A percentile compares a stretch with the other conserved stretches of the same genome.
Evolutionary conservation across 371 early-diverging fungal genomes (phyloP).

Genomic region (Rhizoclosmatium hyalinum): DNA sequence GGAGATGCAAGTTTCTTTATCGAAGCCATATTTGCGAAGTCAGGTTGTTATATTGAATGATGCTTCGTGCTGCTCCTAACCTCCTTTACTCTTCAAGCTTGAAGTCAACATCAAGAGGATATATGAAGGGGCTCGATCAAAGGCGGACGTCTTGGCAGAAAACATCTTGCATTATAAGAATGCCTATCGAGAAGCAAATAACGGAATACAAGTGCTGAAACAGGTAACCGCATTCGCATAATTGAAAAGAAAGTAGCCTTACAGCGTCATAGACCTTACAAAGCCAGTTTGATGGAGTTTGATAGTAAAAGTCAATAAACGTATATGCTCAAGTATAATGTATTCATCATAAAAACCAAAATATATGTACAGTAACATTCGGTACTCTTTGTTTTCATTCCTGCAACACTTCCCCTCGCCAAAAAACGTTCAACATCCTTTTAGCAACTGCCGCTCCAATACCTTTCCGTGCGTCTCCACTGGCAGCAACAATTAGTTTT

Average conservation of each 20-base stretch:
- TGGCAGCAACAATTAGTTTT: constrained; percentile 27
- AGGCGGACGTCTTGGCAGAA: constrained; percentile 67
- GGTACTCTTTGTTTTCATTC: no score
- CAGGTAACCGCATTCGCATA: constrained; percentile 12
- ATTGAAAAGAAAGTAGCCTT: not conserved
- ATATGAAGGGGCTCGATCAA: constrained; percentile 66
- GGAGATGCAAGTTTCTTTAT: constrained; percentile 81
- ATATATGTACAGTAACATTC: no score
- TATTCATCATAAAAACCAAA: no score
- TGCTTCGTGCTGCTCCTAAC: constrained; percentile 1
- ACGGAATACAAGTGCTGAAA: constrained; percentile 57
- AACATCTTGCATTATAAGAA: constrained; percentile 67
- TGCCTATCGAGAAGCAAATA: constrained; percentile 62
- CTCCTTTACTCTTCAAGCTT: constrained; percentile 50
- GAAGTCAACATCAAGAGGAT: constrained; percentile 76
- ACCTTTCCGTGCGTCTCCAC: constrained; percentile 41
- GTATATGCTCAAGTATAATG: no score
- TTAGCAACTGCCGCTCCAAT: constrained; percentile 38
- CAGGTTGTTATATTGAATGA: constrained; percentile 57
- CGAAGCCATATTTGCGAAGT: constrained; percentile 84
- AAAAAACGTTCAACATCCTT: constrained; percentile 37
- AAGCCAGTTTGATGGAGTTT: no score
- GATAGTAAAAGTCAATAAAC: no score
- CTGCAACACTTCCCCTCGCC: constrained; percentile 13
- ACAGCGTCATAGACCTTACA: no score